Evolutionary conservation across 345 rosid genomes (phyloP), one percentile per base, ranked within the genome.

Genomic region (Laguncularia racemosa): DNA sequence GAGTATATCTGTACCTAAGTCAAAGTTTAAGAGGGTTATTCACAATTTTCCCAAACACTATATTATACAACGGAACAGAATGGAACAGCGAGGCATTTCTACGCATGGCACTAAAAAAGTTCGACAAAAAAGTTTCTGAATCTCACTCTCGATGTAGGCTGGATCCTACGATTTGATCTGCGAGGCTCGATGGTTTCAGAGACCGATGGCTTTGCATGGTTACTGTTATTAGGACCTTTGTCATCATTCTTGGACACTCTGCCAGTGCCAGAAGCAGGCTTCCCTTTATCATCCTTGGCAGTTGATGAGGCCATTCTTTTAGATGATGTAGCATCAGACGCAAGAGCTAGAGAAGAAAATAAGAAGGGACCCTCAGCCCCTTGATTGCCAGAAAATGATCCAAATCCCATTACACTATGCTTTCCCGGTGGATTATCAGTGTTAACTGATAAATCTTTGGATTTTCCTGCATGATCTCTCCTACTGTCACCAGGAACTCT

Each of bases 101-200:
- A 33, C 1, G 40, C 40, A 33, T 33, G 40, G 9, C 40, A 33
- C 40, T 7, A 33, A 9, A 33, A 33, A 33, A 33, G 40, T 33
- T 4, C 7, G 40, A 33, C 40, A 33, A 10, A 33, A 9, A 33
- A 33, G 40, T 33, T 33, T 33, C 7, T 10, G 11, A 16, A 64
- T 38, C 97, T 80, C 74, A 85, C 96, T 68, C 91, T 81, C 45
- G 91, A 91, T 16, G 95, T 88, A 59, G 96, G 96, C 80, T 82
- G 95, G 65, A 85, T 91, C 73, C 82, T 80, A 58, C 95, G 91
- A 44, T 62, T 68, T 49, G 95, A 89, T 68, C 97, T 79, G 16
- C 97, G 88, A 46, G 90, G 95, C 71, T 84, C 97, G 55, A 53
- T 53, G 28, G 46, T 68, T 14, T 80, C 86, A 54, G 70, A 51